These are phyloP conservation scores for Chlorella vulgaris DNA, from an alignment of 139 green algal species.

Conservation along the genomic window DNA sequence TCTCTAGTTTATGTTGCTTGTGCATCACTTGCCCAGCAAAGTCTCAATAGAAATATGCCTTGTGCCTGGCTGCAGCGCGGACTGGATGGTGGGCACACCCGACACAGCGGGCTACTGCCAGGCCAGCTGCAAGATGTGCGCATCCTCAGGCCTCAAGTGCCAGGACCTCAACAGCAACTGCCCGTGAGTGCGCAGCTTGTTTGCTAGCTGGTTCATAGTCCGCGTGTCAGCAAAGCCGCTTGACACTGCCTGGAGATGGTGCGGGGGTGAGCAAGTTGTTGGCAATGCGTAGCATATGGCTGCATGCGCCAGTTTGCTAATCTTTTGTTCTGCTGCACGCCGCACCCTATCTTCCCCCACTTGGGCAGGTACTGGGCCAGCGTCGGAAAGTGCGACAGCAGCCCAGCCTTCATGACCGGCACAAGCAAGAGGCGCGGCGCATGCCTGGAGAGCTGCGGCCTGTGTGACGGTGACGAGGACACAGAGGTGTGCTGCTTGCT, in stretches of 20 bases:
- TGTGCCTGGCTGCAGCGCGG: neutral
- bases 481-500: neutral
- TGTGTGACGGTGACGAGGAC: neutral
- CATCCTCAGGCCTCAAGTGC: neutral
- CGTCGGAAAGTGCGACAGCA: neutral
- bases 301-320: too few species aligned
- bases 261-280: too few species aligned
- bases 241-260: too few species aligned
- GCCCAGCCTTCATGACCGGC: neutral
- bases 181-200: neutral
- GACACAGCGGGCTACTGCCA: neutral
- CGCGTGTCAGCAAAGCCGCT: neutral
- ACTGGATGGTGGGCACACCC: slow-evolving; percentile 1
- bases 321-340: neutral
- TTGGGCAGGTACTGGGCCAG: neutral
- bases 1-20: too few species aligned
- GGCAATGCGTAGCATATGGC: too few species aligned
- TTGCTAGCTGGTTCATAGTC: neutral
- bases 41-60: too few species aligned
- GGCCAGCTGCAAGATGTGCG: neutral
- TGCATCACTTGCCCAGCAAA: too few species aligned
- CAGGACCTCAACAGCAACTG: neutral
- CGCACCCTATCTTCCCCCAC: neutral
- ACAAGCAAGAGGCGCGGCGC: neutral
- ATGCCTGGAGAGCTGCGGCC: neutral